Base-by-base conservation (phyloP, 2,329 filamentous ascomycete species). In the Colletotrichum sp. region DNA sequence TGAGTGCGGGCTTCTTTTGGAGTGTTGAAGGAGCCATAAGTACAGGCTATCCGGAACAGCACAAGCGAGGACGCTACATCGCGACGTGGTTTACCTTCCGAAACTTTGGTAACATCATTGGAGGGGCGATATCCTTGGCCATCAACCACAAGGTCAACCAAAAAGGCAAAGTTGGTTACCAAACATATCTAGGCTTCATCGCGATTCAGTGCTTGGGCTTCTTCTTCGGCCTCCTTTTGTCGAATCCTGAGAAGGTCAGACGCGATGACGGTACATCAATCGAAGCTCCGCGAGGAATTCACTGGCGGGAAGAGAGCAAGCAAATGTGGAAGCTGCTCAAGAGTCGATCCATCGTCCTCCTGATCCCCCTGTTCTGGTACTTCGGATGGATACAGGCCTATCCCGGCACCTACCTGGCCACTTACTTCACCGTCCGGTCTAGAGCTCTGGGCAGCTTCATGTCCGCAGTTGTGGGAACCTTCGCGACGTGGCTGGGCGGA, bases 1-100 rank as follows among this genome's bases (percentile, higher is more conserved):
- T 93, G 24, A 90, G 89, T 0, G 92, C 92, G 0, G 92, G 92
- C 0, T 86, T 94, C 4, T 94, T 94, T 83, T 94, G 93, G 93
- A 90, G 90, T 83, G 90, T 91, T 0, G 93, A 94, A 84, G 92
- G 90, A 2, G 92, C 93, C 0, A 92, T 94, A 72, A 91, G 91
- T 0, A 87, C 93, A 3, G 87, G 89, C 0, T 94, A 94, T 78
- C 92, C 92, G 0, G 92, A 93, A 77, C 90, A 92, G 1, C 88
- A 88, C 44, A 92, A 92, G 30, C 87, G 90, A 74, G 91, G 91
- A 0, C 87, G 87, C 21, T 90, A 90, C 70, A 84, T 93, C 1
- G 92, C 91, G 0, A 88, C 83, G 30, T 88, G 87, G 86, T 82
- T 88, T 68, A 83, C 83, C 6, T 85, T 85, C 63, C 84, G 85